Evolutionary conservation across 2,329 filamentous ascomycete species (phyloP).

Genomic region (Paecilomyces variotii): DNA sequence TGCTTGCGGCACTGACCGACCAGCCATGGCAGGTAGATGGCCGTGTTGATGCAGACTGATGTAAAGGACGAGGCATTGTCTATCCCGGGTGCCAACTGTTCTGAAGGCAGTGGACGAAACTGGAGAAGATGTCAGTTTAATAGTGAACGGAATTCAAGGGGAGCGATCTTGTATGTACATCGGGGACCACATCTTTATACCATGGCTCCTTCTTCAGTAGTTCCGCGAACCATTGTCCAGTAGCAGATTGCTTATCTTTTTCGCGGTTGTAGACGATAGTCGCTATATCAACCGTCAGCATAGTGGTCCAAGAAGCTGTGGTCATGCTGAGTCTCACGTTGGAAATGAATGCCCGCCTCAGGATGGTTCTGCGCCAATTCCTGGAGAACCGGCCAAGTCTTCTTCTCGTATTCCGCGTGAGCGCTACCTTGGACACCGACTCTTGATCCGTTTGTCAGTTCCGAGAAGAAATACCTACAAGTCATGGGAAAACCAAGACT

Average conservation of each 20-base stretch:
- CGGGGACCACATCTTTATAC: slow-evolving; percentile 63
- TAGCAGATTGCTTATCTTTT: slow-evolving; percentile 52
- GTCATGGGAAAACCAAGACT: not conserved
- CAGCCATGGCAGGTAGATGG: slow-evolving; percentile 81
- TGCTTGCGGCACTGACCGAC: slow-evolving; percentile 68
- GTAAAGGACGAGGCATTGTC: slow-evolving; percentile 70
- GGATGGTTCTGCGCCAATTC: slow-evolving; percentile 56
- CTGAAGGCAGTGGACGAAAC: slow-evolving; percentile 54
- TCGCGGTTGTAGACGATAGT: slow-evolving; percentile 51
- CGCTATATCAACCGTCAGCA: slow-evolving; percentile 24
- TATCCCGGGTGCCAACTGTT: slow-evolving; percentile 54
- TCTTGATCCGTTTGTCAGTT: slow-evolving; percentile 15
- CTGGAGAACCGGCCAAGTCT: slow-evolving; percentile 57
- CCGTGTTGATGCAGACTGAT: slow-evolving; percentile 85
- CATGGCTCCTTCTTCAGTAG: slow-evolving; percentile 62
- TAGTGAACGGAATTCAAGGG: not conserved
- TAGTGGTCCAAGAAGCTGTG: not conserved
- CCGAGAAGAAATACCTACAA: not conserved
- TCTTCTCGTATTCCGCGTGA: slow-evolving; percentile 48
- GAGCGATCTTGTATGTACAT: slow-evolving; percentile 40
- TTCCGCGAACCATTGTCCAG: slow-evolving; percentile 56
- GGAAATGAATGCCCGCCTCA: slow-evolving; percentile 74
- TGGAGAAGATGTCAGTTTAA: slow-evolving; percentile 13
- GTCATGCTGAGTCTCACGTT: slow-evolving; percentile 39
- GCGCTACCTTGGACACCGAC: slow-evolving; percentile 31